Base-by-base conservation (phyloP, 345 rosid genomes). In the Melaleuca quinquenervia region DNA sequence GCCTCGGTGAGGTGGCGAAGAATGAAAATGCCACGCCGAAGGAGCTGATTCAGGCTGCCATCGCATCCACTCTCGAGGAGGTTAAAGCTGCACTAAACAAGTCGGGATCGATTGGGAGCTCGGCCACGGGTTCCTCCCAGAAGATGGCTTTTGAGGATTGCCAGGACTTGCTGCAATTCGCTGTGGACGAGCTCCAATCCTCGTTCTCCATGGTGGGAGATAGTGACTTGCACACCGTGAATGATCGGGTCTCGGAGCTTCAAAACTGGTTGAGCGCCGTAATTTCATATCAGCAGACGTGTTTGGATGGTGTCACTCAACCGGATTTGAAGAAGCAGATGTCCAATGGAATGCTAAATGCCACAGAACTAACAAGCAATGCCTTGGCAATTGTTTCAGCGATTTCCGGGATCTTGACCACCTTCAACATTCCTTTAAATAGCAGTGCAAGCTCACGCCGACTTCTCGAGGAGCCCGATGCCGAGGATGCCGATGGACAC, bases 81-180 rank as follows among this genome's bases (percentile, higher is more conserved):
- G 89, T 86, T 6, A 48, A 89, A 24, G 87, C 70, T 50, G 87
- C 90, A 1, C 52, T 85, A 62, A 89, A 87, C 18, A 88, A 85
- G 27, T 54, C 91, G 6, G 85, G 83, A 0, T 1, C 20, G 15
- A 54, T 90, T 1, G 49, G 87, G 14, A 49, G 36, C 1, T 55
- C 64, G 1, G 82, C 84, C 4, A 86, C 53, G 24, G 58, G 50
- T 14, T 50, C 86, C 12, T 80, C 75, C 51, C 88, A 56, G 36
- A 91, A 90, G 64, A 90, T 90, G 93, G 93, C 94, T 0, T 41
- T 88, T 20, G 91, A 91, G 27, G 95, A 92, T 83, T 93, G 93
- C 83, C 87, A 89, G 62, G 95, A 92, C 4, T 53, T 90, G 83
- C 50, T 93, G 88, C 62, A 87, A 29, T 90, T 60, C 11, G 93